Evolutionary conservation across 257 asterid genomes (phyloP).

Genomic region (Apocynum venetum): DNA sequence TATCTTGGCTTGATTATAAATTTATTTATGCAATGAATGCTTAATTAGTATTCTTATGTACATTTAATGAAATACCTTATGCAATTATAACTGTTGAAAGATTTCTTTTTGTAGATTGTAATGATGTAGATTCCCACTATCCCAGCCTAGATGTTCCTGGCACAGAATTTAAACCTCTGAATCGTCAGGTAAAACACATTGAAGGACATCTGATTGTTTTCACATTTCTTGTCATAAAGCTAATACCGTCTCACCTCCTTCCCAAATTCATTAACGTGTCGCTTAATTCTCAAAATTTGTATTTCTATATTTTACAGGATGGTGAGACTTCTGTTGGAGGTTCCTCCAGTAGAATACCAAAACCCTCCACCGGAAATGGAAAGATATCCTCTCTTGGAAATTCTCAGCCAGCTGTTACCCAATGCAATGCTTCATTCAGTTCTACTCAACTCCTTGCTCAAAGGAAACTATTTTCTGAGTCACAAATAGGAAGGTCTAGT

Average conservation of each 20-base stretch:
- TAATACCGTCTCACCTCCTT: not conserved
- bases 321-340: conserved; percentile 30
- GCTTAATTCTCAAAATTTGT: conserved; percentile 5
- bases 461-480: conserved; percentile 73
- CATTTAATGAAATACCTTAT: not conserved
- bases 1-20: not conserved
- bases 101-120: conserved; percentile 47
- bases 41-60: not conserved
- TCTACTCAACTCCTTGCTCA: conserved; percentile 64
- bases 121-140: conserved; percentile 71
- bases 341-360: conserved; percentile 33
- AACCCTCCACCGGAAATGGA: conserved; percentile 39
- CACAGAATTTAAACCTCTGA: conserved; percentile 51
- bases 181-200: conserved; percentile 49
- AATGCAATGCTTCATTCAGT: conserved; percentile 43
- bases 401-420: conserved; percentile 39
- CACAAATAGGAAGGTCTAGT: conserved; percentile 84
- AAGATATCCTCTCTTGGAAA: conserved; percentile 37
- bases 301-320: conserved; percentile 41
- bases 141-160: conserved; percentile 74
- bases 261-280: not conserved
- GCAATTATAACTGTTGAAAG: conserved; percentile 4
- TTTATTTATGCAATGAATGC: not conserved
- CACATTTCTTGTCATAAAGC: conserved; percentile 3
- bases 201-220: conserved; percentile 1